phyloP scores from a whole-genome alignment of 805 yeast species.

The Nakazawaea ernobii region DNA sequence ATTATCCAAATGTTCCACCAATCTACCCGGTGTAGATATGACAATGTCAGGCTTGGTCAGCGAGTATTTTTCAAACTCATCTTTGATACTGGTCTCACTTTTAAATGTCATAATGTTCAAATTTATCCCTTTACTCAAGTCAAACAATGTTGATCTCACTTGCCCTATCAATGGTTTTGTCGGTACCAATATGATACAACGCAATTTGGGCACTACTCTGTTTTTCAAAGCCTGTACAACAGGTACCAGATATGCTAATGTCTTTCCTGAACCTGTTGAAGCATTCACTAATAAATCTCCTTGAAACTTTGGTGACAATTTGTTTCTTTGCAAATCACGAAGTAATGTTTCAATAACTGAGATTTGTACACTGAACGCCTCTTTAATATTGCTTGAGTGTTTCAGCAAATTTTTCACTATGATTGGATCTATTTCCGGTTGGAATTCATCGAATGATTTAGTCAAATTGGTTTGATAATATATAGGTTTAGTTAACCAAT shows the following conservation, averaged over 20 bases:
- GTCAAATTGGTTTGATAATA: constrained; percentile 44
- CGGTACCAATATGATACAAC: constrained; percentile 82
- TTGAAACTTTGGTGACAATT: constrained; percentile 42
- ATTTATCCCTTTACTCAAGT: constrained; percentile 60
- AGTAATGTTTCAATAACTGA: constrained; percentile 54
- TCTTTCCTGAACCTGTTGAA: constrained; percentile 94
- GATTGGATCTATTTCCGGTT: constrained; percentile 31
- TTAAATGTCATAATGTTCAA: constrained; percentile 59
- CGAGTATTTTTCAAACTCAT: constrained; percentile 51
- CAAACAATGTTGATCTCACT: constrained; percentile 60
- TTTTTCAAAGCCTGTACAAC: constrained; percentile 60
- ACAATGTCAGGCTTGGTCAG: constrained; percentile 57
- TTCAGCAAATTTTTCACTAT: constrained; percentile 40
- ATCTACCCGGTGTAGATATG: constrained; percentile 72
- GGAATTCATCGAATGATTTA: constrained; percentile 44
- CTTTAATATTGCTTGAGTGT: constrained; percentile 32
- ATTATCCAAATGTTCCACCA: constrained; percentile 64
- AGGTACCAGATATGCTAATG: constrained; percentile 84
- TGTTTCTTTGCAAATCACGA: constrained; percentile 33
- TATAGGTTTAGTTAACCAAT: constrained; percentile 66
- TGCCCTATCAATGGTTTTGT: constrained; percentile 84
- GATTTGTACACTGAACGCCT: constrained; percentile 76
- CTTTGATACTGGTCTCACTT: constrained; percentile 45
- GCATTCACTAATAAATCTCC: constrained; percentile 90
- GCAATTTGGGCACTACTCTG: constrained; percentile 62